phyloP scores from a whole-genome alignment of 2,329 filamentous ascomycete species.

The Ophiostoma ips region DNA sequence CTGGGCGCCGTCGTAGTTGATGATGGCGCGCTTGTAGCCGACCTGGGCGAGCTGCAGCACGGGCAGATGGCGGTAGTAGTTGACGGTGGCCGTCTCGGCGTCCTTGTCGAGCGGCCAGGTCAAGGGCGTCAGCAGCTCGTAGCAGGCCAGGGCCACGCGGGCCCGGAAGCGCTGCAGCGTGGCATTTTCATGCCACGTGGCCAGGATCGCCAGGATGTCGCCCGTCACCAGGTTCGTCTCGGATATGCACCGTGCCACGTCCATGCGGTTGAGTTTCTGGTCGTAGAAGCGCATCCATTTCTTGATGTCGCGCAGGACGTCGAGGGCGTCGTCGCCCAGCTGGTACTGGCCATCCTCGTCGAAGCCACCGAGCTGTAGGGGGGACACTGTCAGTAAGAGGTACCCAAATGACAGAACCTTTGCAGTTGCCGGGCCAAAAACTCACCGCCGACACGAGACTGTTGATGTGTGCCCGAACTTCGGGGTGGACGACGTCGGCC shows the following conservation, averaged over 20 bases:
- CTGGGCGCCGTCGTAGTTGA: conserved; percentile 65
- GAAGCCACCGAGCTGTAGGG: conserved; percentile 61
- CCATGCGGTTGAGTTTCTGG: conserved; percentile 83
- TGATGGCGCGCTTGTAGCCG: conserved; percentile 74
- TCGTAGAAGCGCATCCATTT: conserved; percentile 93
- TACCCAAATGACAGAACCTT: too few species aligned
- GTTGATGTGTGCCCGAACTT: conserved; percentile 85
- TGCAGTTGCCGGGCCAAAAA: conserved; percentile 13
- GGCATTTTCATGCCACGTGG: conserved; percentile 61
- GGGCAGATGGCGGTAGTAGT: conserved; percentile 83
- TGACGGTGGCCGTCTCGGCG: conserved; percentile 69
- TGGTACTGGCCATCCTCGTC: conserved; percentile 73
- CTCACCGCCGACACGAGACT: conserved; percentile 85
- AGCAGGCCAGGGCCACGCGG: conserved; percentile 67
- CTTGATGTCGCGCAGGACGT: conserved; percentile 83
- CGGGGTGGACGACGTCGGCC: conserved; percentile 64
- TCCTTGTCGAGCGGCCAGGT: conserved; percentile 87
- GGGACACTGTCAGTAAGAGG: neutral
- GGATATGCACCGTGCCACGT: conserved; percentile 83
- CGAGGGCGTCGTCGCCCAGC: conserved; percentile 83
- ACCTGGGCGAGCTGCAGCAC: conserved; percentile 81
- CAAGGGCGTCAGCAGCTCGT: conserved; percentile 81
- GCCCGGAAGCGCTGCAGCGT: conserved; percentile 62
- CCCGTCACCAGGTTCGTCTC: conserved; percentile 86
- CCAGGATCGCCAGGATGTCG: conserved; percentile 80